phyloP scores from a whole-genome alignment of 2,329 filamentous ascomycete species.

The Colletotrichum truncatum region DNA sequence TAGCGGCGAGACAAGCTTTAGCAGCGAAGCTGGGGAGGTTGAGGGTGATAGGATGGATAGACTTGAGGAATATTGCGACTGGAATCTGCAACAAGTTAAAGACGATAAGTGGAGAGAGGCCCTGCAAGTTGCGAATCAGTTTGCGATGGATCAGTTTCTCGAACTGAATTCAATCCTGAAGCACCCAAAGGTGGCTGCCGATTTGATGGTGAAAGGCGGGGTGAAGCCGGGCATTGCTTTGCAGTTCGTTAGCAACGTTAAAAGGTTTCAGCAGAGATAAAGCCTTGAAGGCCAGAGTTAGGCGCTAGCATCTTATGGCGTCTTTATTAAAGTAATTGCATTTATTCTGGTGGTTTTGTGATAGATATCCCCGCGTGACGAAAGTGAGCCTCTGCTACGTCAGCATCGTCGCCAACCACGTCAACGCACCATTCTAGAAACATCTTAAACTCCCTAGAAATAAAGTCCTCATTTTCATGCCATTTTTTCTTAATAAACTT shows the following conservation, averaged over 20 bases:
- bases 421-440: constrained; percentile 35
- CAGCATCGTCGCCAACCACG: constrained; percentile 23
- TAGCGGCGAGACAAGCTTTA: not conserved
- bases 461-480: constrained; percentile 28
- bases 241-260: too few species aligned
- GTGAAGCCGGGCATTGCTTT: too few species aligned
- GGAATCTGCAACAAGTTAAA: not conserved
- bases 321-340: too few species aligned
- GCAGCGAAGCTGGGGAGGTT: not conserved
- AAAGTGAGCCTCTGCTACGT: too few species aligned
- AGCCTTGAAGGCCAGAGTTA: not conserved
- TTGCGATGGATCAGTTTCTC: not conserved
- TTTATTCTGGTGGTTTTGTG: not conserved
- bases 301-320: too few species aligned
- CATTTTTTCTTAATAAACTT: constrained; percentile 32
- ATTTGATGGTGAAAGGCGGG: too few species aligned
- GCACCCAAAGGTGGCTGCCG: too few species aligned
- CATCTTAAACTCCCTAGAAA: constrained; percentile 30
- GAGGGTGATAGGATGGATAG: not conserved
- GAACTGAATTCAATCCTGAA: not conserved
- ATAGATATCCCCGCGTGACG: constrained; percentile 19
- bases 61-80: not conserved
- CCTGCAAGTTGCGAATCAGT: not conserved
- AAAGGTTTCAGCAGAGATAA: not conserved
- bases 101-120: too few species aligned